Evolutionary conservation across 108 stramenopile species (phyloP).

Genomic region (Cyclotella sp.): DNA sequence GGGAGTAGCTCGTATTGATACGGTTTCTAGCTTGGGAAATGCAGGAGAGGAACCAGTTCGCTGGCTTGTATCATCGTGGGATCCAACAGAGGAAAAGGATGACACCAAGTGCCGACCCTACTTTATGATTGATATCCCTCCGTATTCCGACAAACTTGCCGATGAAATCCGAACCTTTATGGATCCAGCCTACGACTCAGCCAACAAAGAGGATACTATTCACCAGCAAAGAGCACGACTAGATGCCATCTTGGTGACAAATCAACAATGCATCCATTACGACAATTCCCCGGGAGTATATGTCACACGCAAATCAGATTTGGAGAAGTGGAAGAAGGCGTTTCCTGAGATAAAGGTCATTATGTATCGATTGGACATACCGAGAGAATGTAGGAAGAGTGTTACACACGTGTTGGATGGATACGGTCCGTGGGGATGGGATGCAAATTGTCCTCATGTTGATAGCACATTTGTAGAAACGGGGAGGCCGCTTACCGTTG

Average conservation of each 20-base stretch:
- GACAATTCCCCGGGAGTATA: slow-evolving; percentile 72
- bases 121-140: slow-evolving; percentile 85
- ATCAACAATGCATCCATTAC: slow-evolving; percentile 74
- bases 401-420: slow-evolving; percentile 83
- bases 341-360: slow-evolving; percentile 67
- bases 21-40: slow-evolving; percentile 39
- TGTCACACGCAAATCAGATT: slow-evolving; percentile 66
- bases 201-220: not conserved
- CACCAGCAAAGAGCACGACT: slow-evolving; percentile 41
- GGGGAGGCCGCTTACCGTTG: slow-evolving; percentile 64
- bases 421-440: slow-evolving; percentile 84
- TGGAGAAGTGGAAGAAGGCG: slow-evolving; percentile 68
- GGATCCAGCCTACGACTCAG: slow-evolving; percentile 47
- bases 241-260: slow-evolving; percentile 73
- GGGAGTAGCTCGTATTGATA: slow-evolving; percentile 58
- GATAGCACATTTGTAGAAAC: slow-evolving; percentile 62
- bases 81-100: not conserved
- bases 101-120: slow-evolving; percentile 28
- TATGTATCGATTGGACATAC: slow-evolving; percentile 77
- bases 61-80: slow-evolving; percentile 46
- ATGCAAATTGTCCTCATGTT: slow-evolving; percentile 27
- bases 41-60: slow-evolving; percentile 47
- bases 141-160: slow-evolving; percentile 73
- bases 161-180: slow-evolving; percentile 69
- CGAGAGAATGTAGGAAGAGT: slow-evolving; percentile 73